phyloP scores from a whole-genome alignment of 2,329 filamentous ascomycete genomes.

The Westerdykella ornata region DNA sequence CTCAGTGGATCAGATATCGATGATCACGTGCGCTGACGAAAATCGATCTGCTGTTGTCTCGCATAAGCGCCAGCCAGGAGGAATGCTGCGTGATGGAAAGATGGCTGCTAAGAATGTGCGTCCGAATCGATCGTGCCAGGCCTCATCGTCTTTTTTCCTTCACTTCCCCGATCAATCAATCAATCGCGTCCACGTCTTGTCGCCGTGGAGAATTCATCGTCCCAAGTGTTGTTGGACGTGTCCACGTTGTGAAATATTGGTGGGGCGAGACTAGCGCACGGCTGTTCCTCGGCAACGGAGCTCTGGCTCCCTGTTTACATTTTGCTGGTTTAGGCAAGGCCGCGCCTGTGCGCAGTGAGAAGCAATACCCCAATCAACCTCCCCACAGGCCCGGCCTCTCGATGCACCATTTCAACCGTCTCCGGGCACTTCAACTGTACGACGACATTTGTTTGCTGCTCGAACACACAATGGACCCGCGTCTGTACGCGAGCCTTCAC shows the following conservation, averaged over 20 bases:
- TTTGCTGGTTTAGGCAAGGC: conserved; percentile 20
- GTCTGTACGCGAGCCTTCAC: conserved; percentile 27
- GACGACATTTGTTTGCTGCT: conserved; percentile 17
- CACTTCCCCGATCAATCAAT: conserved; percentile 3
- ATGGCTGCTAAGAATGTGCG: conserved; percentile 7
- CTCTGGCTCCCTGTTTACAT: conserved; percentile 21
- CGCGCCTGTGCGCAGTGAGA: conserved; percentile 9
- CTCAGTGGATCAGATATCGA: no score
- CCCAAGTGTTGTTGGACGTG: no score
- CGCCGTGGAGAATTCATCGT: no score
- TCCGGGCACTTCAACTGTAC: conserved; percentile 21
- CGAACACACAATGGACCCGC: conserved; percentile 20
- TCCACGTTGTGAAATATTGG: not conserved
- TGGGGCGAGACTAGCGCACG: conserved; percentile 1
- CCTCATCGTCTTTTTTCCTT: no score
- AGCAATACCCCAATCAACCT: not conserved
- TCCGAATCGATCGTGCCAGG: no score
- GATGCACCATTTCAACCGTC: conserved; percentile 30
- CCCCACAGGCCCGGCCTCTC: conserved; percentile 1
- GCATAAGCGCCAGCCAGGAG: no score
- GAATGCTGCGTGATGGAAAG: not conserved
- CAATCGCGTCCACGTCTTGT: conserved; percentile 10
- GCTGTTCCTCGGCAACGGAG: no score
- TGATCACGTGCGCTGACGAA: no score
- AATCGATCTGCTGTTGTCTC: no score